Conservation (phyloP, 1,284 basidiomycete genomes). For the Tausonia pullulans region DNA sequence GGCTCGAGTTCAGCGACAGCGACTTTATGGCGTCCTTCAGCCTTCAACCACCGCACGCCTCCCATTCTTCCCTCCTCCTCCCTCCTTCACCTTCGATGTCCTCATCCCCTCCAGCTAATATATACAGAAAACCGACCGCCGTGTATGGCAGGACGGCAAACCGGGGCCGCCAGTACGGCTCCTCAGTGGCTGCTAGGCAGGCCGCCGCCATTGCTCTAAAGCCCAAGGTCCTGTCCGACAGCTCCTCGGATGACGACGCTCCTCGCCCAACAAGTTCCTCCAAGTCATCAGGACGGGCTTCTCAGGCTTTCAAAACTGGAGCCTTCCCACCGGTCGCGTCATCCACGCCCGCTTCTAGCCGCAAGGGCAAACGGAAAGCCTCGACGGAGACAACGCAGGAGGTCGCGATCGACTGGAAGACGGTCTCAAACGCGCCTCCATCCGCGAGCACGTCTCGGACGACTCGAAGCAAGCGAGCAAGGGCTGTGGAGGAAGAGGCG, state of each 20-base stretch:
- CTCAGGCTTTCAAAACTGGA: no score
- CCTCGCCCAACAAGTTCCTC: not conserved
- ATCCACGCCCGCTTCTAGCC: no score
- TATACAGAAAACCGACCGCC: not conserved
- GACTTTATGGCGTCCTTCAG: not conserved
- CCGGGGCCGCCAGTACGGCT: not conserved
- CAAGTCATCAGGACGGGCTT: no score
- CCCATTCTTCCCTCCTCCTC: not conserved
- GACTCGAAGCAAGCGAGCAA: not conserved
- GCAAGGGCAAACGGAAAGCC: not conserved
- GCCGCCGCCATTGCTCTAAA: no score
- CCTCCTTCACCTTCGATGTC: not conserved
- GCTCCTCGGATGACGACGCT: not conserved
- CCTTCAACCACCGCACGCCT: not conserved
- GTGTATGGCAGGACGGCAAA: not conserved
- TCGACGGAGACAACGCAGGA: not conserved
- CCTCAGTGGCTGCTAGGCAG: not conserved
- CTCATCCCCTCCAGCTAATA: not conserved
- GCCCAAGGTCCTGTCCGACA: no score
- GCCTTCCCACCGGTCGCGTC: no score
- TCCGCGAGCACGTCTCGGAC: not conserved
- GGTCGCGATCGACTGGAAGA: not conserved
- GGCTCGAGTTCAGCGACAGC: not conserved
- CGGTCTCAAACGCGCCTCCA: not conserved
- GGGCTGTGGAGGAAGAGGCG: not conserved